Conservation (phyloP, 345 rosid species). For the Sonneratia alba region DNA sequence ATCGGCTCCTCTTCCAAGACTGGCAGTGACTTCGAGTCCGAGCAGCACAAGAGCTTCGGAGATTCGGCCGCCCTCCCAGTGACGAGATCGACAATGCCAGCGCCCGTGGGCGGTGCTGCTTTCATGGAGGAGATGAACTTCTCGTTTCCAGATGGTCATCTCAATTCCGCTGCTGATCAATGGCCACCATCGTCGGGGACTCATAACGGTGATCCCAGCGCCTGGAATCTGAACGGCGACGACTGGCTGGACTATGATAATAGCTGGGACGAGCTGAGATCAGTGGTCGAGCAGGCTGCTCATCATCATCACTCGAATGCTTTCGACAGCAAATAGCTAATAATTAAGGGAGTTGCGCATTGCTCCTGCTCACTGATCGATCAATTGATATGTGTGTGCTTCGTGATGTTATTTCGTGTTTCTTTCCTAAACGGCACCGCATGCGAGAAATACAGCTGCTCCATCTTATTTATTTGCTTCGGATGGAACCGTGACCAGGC, state of each 20-base stretch:
- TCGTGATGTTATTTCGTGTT: neutral
- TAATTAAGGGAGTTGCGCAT: too few species aligned
- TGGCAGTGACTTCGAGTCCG: slow-evolving; percentile 43
- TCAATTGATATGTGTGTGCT: too few species aligned
- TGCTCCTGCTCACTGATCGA: neutral
- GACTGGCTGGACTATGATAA: slow-evolving; percentile 36
- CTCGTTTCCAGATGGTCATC: slow-evolving; percentile 3
- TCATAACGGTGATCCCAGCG: slow-evolving; percentile 13
- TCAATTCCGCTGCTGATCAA: slow-evolving; percentile 6
- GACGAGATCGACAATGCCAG: slow-evolving; percentile 13
- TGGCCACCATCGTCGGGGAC: slow-evolving; percentile 14
- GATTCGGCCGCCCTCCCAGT: slow-evolving; percentile 16
- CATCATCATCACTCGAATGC: slow-evolving; percentile 8
- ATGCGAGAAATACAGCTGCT: neutral
- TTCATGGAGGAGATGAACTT: slow-evolving; percentile 15
- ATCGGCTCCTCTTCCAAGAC: slow-evolving; percentile 38
- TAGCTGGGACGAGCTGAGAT: slow-evolving; percentile 69
- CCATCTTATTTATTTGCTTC: neutral
- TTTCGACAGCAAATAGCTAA: slow-evolving; percentile 12
- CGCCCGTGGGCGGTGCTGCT: slow-evolving; percentile 3
- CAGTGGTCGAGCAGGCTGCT: slow-evolving; percentile 35
- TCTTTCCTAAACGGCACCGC: neutral
- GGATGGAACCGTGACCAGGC: neutral
- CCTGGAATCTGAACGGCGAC: slow-evolving; percentile 26
- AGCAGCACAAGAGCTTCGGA: slow-evolving; percentile 18